These are phyloP conservation scores for Fusarium sambucinum DNA, from an alignment of 2,329 filamentous ascomycete species.

Conservation along the genomic window DNA sequence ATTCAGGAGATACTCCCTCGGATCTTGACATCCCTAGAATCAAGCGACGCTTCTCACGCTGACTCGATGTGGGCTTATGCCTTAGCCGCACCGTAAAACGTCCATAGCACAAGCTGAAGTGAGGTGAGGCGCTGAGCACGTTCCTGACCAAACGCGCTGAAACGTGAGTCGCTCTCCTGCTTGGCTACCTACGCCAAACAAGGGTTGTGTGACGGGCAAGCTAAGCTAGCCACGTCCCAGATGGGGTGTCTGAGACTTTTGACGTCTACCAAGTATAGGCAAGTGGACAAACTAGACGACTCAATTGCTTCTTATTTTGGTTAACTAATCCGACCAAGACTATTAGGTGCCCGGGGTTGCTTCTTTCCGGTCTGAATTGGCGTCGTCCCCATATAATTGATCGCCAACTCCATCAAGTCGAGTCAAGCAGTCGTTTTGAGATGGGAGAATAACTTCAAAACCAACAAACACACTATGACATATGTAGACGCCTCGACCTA, in stretches of 20 bases:
- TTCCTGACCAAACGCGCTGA: constrained; percentile 46
- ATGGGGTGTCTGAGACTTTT: constrained; percentile 36
- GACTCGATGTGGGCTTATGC: constrained; percentile 38
- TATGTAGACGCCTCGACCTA: constrained; percentile 24
- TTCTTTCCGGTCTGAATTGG: constrained; percentile 42
- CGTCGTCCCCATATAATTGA: constrained; percentile 31
- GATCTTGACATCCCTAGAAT: constrained; percentile 16
- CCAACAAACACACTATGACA: constrained; percentile 28
- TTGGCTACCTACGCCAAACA: constrained; percentile 38
- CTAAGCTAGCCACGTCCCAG: constrained; percentile 23
- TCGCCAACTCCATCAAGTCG: constrained; percentile 22
- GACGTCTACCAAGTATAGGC: constrained; percentile 29
- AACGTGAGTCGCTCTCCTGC: constrained; percentile 50
- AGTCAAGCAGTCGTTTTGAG: constrained; percentile 21
- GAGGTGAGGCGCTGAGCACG: constrained; percentile 22
- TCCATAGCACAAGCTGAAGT: constrained; percentile 21
- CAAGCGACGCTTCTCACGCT: constrained; percentile 30
- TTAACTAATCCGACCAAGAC: constrained; percentile 19
- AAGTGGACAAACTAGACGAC: constrained; percentile 29
- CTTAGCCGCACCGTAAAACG: constrained; percentile 36
- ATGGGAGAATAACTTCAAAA: constrained; percentile 34
- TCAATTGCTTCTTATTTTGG: constrained; percentile 37
- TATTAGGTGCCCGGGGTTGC: constrained; percentile 34
- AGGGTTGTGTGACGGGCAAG: constrained; percentile 29
- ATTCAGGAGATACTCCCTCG: constrained; percentile 37